Base-by-base conservation (phyloP, 129 eudicot species). In the Flaveria brownii region DNA sequence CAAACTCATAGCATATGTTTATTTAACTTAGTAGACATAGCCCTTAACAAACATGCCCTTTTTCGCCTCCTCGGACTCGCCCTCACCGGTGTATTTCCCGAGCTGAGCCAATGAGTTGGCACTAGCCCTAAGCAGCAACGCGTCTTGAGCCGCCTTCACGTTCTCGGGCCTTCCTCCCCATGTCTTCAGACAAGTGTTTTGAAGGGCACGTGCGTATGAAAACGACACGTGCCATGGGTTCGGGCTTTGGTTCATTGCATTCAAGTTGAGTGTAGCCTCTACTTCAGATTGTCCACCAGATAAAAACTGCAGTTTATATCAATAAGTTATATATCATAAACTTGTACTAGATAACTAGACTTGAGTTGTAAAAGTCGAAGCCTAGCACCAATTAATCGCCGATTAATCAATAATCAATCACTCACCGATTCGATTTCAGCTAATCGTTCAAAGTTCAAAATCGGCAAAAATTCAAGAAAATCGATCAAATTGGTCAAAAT, bases 211-310 rank as follows among this genome's bases (percentile, higher is more conserved):
- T 50, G 94, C 97, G 5, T 88, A 91, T n/a, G 97, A 88, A 85
- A 91, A 91, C 22, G 97, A 91, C 57, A 91, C 97, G 47, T 91
- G 94, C 97, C 97, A 88, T 61, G 92, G 97, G 88, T 88, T 91
- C 8, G 94, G 97, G 71, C 85, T 76, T 77, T 88, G 94, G 92
- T 88, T 91, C 95, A 91, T 91, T 7, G 90, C 95, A 41, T 91
- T 91, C 87, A 91, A 79, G 94, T 91, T 91, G 33, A 88, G 81
- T 42, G 94, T 88, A 2, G 94, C 94, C 76, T 91, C 97, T 51
- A 91, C 86, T 78, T 91, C 97, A 17, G 97, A 91, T 91, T 88
- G 97, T n/a, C 97, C 97, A 42, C 97, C 97, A 2, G 97, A 91
- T 84, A 91, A 91, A 56, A 91, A 91, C 97, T 91, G 97, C 77